A percentile compares a stretch with the other conserved stretches of the same genome.
These are phyloP conservation scores for Cruciata laevipes DNA, from an alignment of 257 asterid genomes.

Conservation along the genomic window DNA sequence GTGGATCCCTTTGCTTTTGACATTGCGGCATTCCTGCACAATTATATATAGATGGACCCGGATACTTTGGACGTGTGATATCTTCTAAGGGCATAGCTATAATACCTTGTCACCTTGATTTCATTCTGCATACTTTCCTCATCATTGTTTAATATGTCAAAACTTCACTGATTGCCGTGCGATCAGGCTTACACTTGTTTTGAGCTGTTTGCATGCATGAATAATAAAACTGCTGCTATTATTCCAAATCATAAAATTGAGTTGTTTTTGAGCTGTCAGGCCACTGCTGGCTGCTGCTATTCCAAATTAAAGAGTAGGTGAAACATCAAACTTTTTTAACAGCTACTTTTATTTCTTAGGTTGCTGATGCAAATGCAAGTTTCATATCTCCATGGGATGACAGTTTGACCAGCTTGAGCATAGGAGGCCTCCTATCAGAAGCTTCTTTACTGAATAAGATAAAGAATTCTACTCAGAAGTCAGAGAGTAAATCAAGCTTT, in stretches of 20 bases:
- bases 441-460: conserved; percentile 59
- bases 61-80: background rate
- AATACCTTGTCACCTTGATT: background rate
- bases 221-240: no score
- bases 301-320: background rate
- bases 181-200: background rate
- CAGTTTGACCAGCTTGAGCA: conserved; percentile 67
- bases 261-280: background rate
- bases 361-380: conserved; percentile 27
- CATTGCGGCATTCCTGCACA: background rate
- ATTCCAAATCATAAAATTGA: background rate
- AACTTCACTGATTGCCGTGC: background rate
- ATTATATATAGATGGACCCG: background rate
- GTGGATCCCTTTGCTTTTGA: no score
- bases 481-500: conserved; percentile 34
- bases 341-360: conserved; percentile 32
- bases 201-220: no score
- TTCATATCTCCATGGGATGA: conserved; percentile 60
- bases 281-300: background rate
- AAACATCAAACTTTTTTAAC: conserved; percentile 1
- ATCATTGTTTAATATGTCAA: conserved; percentile 8
- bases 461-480: conserved; percentile 26
- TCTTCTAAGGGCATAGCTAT: background rate
- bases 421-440: conserved; percentile 77
- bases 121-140: background rate